A percentile compares a stretch with the other conserved stretches of the same genome.
Conservation (phyloP, 2,329 filamentous ascomycete genomes). For the Keithomyces neogunnii region DNA sequence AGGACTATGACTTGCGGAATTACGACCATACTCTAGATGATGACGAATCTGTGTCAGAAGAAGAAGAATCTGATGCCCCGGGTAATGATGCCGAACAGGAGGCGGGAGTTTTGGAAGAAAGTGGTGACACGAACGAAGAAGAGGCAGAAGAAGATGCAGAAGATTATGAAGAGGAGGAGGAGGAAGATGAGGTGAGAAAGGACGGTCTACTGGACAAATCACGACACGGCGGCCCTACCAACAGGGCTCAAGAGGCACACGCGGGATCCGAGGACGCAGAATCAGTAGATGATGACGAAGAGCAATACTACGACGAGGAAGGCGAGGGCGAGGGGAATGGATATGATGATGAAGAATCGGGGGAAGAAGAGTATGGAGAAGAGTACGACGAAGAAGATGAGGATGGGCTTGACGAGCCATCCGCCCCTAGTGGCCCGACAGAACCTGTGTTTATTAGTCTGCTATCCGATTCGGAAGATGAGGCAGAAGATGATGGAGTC, state of each 20-base stretch:
- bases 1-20: conserved; percentile 26
- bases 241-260: background rate
- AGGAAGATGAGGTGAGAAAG: too few species aligned
- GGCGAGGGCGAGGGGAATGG: background rate
- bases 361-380: conserved; percentile 2
- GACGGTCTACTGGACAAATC: background rate
- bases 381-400: conserved; percentile 3
- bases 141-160: background rate
- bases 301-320: conserved; percentile 23
- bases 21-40: conserved; percentile 23
- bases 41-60: conserved; percentile 14
- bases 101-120: conserved; percentile 20
- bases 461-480: conserved; percentile 38
- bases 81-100: conserved; percentile 10
- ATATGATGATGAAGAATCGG: conserved; percentile 7
- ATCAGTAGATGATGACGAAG: conserved; percentile 11
- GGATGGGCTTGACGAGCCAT: conserved; percentile 1
- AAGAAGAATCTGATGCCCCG: conserved; percentile 7
- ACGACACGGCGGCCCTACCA: background rate
- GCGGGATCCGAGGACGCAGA: conserved; percentile 18
- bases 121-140: conserved; percentile 2
- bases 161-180: background rate
- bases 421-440: conserved; percentile 12
- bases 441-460: conserved; percentile 37
- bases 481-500: conserved; percentile 20